phyloP scores from a whole-genome alignment of 2,329 filamentous ascomycete genomes.

The Pseudocercospora cruenta region DNA sequence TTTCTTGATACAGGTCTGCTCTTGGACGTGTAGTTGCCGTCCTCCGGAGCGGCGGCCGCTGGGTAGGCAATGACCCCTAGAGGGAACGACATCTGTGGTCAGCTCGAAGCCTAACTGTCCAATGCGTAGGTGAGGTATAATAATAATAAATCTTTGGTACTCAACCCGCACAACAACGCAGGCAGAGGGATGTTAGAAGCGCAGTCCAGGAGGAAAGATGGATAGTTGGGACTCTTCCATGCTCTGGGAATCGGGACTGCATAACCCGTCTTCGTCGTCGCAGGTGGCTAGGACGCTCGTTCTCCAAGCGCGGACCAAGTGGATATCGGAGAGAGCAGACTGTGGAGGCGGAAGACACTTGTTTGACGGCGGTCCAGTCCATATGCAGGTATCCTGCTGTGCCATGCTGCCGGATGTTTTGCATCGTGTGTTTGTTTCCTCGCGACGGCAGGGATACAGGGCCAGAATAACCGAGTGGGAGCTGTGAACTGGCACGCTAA shows the following conservation, averaged over 20 bases:
- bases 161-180: conserved; percentile 12
- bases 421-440: conserved; percentile 29
- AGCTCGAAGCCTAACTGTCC: conserved; percentile 29
- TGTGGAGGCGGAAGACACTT: conserved; percentile 18
- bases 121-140: conserved; percentile 19
- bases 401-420: conserved; percentile 29
- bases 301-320: conserved; percentile 14
- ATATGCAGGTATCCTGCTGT: conserved; percentile 29
- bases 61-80: conserved; percentile 30
- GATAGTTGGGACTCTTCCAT: conserved; percentile 5
- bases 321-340: conserved; percentile 18
- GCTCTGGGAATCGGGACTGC: background rate
- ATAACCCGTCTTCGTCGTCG: conserved; percentile 11
- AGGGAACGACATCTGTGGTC: conserved; percentile 33
- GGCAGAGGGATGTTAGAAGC: conserved; percentile 20
- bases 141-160: conserved; percentile 25
- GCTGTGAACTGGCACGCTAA: background rate
- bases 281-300: conserved; percentile 18
- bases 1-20: conserved; percentile 19
- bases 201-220: conserved; percentile 14
- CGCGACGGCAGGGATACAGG: conserved; percentile 23
- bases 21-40: conserved; percentile 18
- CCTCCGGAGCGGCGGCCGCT: conserved; percentile 22
- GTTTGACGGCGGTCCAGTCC: conserved; percentile 25
- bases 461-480: conserved; percentile 6